Evolutionary conservation across 73 alveolate genomes (phyloP), one percentile per base, ranked within the genome.

Genomic region (Effrenium voratum): DNA sequence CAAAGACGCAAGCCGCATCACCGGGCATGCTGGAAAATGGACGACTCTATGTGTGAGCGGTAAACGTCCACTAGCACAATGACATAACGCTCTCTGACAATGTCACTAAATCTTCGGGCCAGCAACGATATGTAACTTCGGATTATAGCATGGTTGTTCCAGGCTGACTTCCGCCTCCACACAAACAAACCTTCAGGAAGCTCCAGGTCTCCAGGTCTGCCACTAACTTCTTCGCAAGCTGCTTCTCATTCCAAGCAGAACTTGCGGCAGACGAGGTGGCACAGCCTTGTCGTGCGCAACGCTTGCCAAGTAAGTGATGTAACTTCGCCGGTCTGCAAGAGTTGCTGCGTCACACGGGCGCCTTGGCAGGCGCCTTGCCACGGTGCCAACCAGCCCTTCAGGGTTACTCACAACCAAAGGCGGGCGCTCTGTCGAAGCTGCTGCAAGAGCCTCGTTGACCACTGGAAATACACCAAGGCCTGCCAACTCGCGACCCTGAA

Each of bases 221-320:
- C 19, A 80, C 45, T 24, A 80, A 15, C 15, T 44, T 5, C 47
- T 3, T 5, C 47, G 91, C 46, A 30, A 80, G 46, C 50, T 30
- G 72, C 32, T 80, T 68, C 46, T 80, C 45, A 16, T 80, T 80
- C 91, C 91, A 46, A 80, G 68, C 43, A 80, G 30, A 36, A 80
- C 72, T 30, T 80, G 91, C 28, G 91, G 91, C 30, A 80, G 91
- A 19, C 12, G 41, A 2, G 72, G 30, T 49, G 44, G 91, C 32
- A 80, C 72, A 6, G 68, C 73, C 24, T 46, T 10, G 40, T 80
- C 91, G 34, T 47, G 45, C n/a, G 91, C 46, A 8, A 80, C 72
- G 44, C 72, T 26, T 28, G 91, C 91, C 73, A 80, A 44, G 49
- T 30, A 44, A 15, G 91, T 26, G 8, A 80, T 47, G 72, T 36